Evolutionary conservation across 176 grass and related monocot genomes (phyloP).

Genomic region (Oropetium thomaeum): DNA sequence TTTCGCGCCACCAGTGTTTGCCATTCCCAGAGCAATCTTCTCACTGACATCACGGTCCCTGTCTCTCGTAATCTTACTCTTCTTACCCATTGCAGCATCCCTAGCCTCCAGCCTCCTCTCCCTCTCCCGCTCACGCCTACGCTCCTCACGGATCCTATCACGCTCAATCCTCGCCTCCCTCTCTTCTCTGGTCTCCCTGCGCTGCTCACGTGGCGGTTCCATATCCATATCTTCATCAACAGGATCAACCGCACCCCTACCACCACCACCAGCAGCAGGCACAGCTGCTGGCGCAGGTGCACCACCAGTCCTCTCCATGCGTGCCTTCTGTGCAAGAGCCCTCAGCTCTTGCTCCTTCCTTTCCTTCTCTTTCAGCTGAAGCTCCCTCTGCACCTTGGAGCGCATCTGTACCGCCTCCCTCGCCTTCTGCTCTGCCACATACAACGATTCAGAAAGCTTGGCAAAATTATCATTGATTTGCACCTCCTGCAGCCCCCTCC

Average conservation of each 20-base stretch:
- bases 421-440: conserved; percentile 97
- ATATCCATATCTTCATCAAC: conserved; percentile 60
- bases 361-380: conserved; percentile 90
- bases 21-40: conserved; percentile 96
- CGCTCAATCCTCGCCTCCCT: conserved; percentile 84
- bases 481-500: conserved; percentile 89
- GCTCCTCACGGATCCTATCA: conserved; percentile 84
- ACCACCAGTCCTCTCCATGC: conserved; percentile 83
- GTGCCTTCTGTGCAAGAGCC: conserved; percentile 85
- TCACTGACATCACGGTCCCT: conserved; percentile 91
- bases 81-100: conserved; percentile 85
- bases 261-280: conserved; percentile 23
- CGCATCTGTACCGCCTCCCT: conserved; percentile 93
- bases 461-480: conserved; percentile 99
- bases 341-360: conserved; percentile 95
- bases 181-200: conserved; percentile 71
- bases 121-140: conserved; percentile 82
- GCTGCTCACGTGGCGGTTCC: conserved; percentile 54
- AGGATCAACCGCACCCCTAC: conserved; percentile 42
- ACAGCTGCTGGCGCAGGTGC: conserved; percentile 48
- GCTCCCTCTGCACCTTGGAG: conserved; percentile 91
- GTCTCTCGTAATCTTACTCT: conserved; percentile 89
- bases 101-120: conserved; percentile 85
- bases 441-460: conserved; percentile 84
- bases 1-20: conserved; percentile 58